These are phyloP conservation scores for Astragalus membranaceus DNA, from an alignment of 306 rosid species.

Conservation along the genomic window DNA sequence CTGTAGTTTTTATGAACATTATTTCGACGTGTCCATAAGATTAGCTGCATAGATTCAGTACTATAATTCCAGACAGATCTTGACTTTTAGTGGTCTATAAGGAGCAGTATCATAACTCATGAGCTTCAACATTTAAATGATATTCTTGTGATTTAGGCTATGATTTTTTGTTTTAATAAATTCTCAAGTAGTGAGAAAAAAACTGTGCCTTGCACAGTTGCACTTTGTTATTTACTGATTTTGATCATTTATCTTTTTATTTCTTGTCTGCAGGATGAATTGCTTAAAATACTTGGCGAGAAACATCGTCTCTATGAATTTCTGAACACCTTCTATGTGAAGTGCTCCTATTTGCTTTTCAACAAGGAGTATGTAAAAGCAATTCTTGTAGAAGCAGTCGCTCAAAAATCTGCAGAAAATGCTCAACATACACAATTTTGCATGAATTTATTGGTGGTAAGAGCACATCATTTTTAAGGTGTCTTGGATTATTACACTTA, in stretches of 20 bases:
- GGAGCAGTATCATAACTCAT: background rate
- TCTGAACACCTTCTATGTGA: conserved; percentile 60
- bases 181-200: background rate
- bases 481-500: conserved; percentile 3
- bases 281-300: conserved; percentile 83
- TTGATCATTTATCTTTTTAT: background rate
- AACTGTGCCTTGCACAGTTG: background rate
- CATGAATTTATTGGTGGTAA: conserved; percentile 87
- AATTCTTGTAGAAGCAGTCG: conserved; percentile 52
- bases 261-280: conserved; percentile 59
- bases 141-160: too few species aligned
- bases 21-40: background rate
- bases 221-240: conserved; percentile 12
- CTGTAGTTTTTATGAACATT: background rate
- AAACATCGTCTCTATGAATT: conserved; percentile 84
- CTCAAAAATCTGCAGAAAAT: conserved; percentile 56
- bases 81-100: background rate
- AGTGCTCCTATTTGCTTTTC: conserved; percentile 84
- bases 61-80: conserved; percentile 9
- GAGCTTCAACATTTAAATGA: background rate
- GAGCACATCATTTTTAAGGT: conserved; percentile 16
- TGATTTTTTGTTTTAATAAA: background rate
- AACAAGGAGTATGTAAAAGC: conserved; percentile 88
- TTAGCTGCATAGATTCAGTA: background rate
- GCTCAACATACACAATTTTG: conserved; percentile 43